Evolutionary conservation across 495 filamentous ascomycete genomes (phyloP), one percentile per base, ranked within the genome.

Genomic region (Talaromyces nanjingensis): DNA sequence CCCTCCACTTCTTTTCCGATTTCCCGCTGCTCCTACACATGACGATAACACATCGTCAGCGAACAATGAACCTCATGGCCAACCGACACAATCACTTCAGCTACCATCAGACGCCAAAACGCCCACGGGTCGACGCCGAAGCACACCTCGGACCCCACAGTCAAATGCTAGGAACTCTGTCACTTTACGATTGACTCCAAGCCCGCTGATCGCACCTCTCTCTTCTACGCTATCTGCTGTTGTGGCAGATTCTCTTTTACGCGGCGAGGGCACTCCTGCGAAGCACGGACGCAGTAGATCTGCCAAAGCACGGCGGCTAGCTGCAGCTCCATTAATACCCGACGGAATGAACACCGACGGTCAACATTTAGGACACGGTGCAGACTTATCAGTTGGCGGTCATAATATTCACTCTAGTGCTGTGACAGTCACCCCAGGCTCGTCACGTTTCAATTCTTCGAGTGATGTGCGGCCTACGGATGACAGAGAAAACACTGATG

Each of bases 201-300:
- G 76, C 20, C 80, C 79, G 5, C 69, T 82, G 29, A 73, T 81
- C 22, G 77, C 79, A 3, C 80, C 84, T 5, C 72, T 87, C 0
- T 86, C 84, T 0, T 79, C 79, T 14, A 71, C 82, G 20, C 78
- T 87, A 61, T 84, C 77, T 69, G 85, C 81, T 2, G 80, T 87
- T 2, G 83, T 87, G 6, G 86, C 85, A 5, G 87, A 90, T 65
- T 81, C 83, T 20, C 68, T 87, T 5, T 80, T 84, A 29, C 80
- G 84, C 9, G 83, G 83, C 25, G 76, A 81, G 61, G 72, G 69
- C 24, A 77, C 70, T 39, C 72, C 76, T n/a, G 67, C n/a, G 22
- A 37, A 54, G 9, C 62, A 59, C 8, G 16, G 45, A 31, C 55
- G 53, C 22, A 64, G 62, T 11, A 64, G 45, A 22, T 57, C 53